phyloP scores from a whole-genome alignment of 2,329 filamentous ascomycete species.

The Alternaria sp. region DNA sequence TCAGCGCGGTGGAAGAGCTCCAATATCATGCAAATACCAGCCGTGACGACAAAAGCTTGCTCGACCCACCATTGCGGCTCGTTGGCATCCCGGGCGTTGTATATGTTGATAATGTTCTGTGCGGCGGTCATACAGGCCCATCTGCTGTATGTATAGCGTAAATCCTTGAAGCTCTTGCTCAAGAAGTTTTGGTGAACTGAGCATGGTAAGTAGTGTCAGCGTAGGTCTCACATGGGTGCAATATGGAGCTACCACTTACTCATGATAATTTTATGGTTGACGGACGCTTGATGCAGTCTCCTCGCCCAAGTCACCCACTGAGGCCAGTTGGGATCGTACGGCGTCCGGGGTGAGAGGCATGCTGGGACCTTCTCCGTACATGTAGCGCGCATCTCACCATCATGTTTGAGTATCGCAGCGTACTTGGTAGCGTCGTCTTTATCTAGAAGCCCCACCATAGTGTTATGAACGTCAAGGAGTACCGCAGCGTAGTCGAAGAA shows the following conservation, averaged over 20 bases:
- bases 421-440: slow-evolving; percentile 47
- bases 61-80: slow-evolving; percentile 56
- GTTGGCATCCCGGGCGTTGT: slow-evolving; percentile 45
- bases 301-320: slow-evolving; percentile 53
- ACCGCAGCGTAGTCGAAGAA: slow-evolving; percentile 51
- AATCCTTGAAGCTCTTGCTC: slow-evolving; percentile 53
- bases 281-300: slow-evolving; percentile 50
- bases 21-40: slow-evolving; percentile 38
- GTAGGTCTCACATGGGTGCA: not conserved
- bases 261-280: slow-evolving; percentile 58
- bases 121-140: slow-evolving; percentile 54
- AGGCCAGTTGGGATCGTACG: slow-evolving; percentile 51
- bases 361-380: slow-evolving; percentile 46
- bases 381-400: slow-evolving; percentile 49
- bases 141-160: slow-evolving; percentile 54
- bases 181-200: slow-evolving; percentile 53
- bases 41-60: slow-evolving; percentile 44
- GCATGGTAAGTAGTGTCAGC: not conserved
- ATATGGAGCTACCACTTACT: slow-evolving; percentile 5
- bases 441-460: slow-evolving; percentile 45
- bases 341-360: slow-evolving; percentile 45
- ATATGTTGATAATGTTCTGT: slow-evolving; percentile 52
- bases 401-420: slow-evolving; percentile 52
- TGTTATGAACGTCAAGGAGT: slow-evolving; percentile 52
- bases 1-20: slow-evolving; percentile 40